Percentiles rank a stretch among this genome's conserved stretches.
phyloP scores from a whole-genome alignment of 177 flowering plant species.

The Telopea speciosissima region DNA sequence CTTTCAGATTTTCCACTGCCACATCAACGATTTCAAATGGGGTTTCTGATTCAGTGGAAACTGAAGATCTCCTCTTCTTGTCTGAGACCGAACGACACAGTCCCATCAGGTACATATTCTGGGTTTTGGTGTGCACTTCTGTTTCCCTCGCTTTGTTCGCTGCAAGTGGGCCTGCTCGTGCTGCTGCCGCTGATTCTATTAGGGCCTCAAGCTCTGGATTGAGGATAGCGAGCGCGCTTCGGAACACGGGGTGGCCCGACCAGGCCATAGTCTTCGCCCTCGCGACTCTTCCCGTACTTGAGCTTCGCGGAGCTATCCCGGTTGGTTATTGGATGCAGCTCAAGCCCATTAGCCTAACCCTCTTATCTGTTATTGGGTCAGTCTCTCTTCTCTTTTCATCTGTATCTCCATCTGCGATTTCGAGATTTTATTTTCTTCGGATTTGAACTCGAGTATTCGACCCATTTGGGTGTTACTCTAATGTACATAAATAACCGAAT shows the following conservation, averaged over 20 bases:
- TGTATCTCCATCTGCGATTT: not conserved
- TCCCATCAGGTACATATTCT: constrained; percentile 37
- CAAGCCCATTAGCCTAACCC: constrained; percentile 53
- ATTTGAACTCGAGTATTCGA: not conserved
- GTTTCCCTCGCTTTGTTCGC: constrained; percentile 50
- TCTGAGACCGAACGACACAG: constrained; percentile 11
- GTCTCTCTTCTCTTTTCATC: constrained; percentile 19
- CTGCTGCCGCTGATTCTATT: constrained; percentile 59
- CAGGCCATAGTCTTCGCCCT: constrained; percentile 88
- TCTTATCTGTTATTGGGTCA: constrained; percentile 77
- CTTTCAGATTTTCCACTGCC: constrained; percentile 4
- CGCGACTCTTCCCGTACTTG: constrained; percentile 87
- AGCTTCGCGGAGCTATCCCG: constrained; percentile 98
- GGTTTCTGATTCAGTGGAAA: constrained; percentile 17
- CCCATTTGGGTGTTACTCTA: not conserved
- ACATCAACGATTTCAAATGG: constrained; percentile 22
- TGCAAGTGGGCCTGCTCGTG: constrained; percentile 52
- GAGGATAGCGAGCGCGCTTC: constrained; percentile 53
- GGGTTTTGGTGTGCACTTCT: constrained; percentile 68
- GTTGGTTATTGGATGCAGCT: constrained; percentile 99
- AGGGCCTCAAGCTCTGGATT: constrained; percentile 69
- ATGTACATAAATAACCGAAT: not conserved
- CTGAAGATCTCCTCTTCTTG: constrained; percentile 18
- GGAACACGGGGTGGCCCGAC: constrained; percentile 78
- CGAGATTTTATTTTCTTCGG: not conserved